Base-by-base conservation (phyloP, 306 rosid genomes). In the Lupinus albus region DNA sequence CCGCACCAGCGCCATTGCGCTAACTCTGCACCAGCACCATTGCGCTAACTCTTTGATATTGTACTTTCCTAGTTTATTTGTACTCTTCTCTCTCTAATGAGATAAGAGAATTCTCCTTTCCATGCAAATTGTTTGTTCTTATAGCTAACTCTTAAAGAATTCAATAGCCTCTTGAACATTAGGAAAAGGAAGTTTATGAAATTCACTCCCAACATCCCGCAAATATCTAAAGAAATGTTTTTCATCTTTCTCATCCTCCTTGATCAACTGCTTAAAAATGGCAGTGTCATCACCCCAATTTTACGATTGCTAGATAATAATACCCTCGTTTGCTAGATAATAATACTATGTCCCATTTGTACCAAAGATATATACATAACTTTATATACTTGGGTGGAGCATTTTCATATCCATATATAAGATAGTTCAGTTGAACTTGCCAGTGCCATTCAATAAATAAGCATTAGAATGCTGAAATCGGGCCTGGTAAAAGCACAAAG, bases 41-140 rank as follows among this genome's bases (percentile, higher is more conserved):
- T 21, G 45, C 5, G 15, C 64, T 25, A 16, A 16, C 55, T 33
- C 17, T 36, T 20, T 51, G 63, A 51, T 72, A 59, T 12, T 71
- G 54, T 39, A 46, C 64, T 53, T 42, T 45, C 52, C 21, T 48
- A 59, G 20, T 33, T 71, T 47, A 3, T 58, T 64, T 14, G 58
- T 28, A 35, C 2, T 72, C 58, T 49, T 10, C 13, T 21, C 21
- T 38, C 45, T 9, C 60, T 45, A 39, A 50, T 36, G 30, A 11
- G 28, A 11, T 11, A 12, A n/a, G 68, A 48, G 59, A 59, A 71
- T 71, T 47, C 36, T 47, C 32, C 47, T 47, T 17, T 4, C 18
- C 16, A 47, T 33, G 60, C 51, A 11, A 32, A 45, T 57, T 58
- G 49, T 47, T 46, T 28, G 46, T 28, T 67, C 47, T 44, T 55